phyloP scores from a whole-genome alignment of 2,329 filamentous ascomycete genomes.

The Acephala macrosclerotiorum region DNA sequence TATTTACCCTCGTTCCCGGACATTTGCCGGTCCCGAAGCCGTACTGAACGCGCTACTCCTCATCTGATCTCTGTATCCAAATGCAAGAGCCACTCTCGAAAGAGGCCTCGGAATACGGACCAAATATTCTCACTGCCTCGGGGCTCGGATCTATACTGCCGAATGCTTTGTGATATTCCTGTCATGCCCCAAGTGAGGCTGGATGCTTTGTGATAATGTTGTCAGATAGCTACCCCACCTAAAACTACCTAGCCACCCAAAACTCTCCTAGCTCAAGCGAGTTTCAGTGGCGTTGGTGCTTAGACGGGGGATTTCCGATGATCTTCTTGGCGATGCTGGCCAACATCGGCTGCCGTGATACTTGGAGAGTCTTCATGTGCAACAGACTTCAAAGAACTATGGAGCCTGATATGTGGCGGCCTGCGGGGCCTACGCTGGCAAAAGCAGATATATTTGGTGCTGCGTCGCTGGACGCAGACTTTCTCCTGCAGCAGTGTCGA shows the following conservation, averaged over 20 bases:
- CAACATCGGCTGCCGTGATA: neutral
- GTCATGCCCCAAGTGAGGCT: constrained; percentile 6
- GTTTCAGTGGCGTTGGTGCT: neutral
- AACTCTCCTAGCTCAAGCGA: neutral
- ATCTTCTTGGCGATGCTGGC: neutral
- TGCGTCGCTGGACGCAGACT: neutral
- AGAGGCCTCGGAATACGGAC: neutral
- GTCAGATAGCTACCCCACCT: constrained; percentile 23
- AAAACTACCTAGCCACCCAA: constrained; percentile 5
- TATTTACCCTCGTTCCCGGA: neutral
- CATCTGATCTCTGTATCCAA: neutral
- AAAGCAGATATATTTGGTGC: neutral
- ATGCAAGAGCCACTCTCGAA: neutral
- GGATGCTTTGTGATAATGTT: constrained; percentile 19
- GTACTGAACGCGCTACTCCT: neutral
- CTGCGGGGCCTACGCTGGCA: neutral
- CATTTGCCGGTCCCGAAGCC: neutral
- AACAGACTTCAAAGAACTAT: neutral
- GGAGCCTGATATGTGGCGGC: constrained; percentile 1
- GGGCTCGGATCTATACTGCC: constrained; percentile 10
- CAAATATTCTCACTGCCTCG: neutral
- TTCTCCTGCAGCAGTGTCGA: neutral
- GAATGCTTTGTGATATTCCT: constrained; percentile 16
- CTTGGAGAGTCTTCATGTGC: neutral
- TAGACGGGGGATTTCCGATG: neutral